Evolutionary conservation across 805 yeast genomes (phyloP), one percentile per base, ranked within the genome.

Genomic region (Scheffersomyces stipitis): DNA sequence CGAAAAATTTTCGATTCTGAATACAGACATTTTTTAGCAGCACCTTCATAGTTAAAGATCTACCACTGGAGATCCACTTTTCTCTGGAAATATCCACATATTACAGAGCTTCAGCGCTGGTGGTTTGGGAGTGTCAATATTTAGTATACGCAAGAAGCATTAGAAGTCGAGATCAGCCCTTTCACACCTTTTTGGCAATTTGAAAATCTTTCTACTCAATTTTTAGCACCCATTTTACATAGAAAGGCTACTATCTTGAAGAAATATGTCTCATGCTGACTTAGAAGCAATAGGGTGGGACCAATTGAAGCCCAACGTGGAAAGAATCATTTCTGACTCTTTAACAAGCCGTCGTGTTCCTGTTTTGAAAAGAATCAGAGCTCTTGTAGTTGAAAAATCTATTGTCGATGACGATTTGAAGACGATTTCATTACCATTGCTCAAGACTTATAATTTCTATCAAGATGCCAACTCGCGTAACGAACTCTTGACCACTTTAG

Each of bases 401-500:
- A 37, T 45, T 9, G 46, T 52, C 10, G 36, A 36, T 6, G 40
- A 44, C 15, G 58, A 53, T 13, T 45, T 56, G 27, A 46, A 47
- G 34, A 41, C 38, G 9, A 35, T 60, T 26, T 51, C 64, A 13
- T 30, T 52, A 7, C 26, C 46, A 12, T 54, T 80, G 31, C 60
- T 81, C 43, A 66, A 65, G 31, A 73, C 82, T 3, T 80, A 65
- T 55, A 58, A 61, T 31, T 67, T 66, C 48, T 79, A 78, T 42
- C 74, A 67, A 44, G 86, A 81, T 51, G 44, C 60, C 8, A 58
- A 54, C 32, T 76, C 83, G 12, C 66, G 81, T 36, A 52, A 54
- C 28, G 58, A 64, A 31, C 74, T 77, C 4, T 43, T 61, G 20
- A 44, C 54, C 10, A 61, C 72, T 3, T 69, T 81, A 35, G 54